These are phyloP conservation scores for Lichtheimia hyalospora DNA, from an alignment of 371 early-diverging fungal genomes.

Conservation along the genomic window DNA sequence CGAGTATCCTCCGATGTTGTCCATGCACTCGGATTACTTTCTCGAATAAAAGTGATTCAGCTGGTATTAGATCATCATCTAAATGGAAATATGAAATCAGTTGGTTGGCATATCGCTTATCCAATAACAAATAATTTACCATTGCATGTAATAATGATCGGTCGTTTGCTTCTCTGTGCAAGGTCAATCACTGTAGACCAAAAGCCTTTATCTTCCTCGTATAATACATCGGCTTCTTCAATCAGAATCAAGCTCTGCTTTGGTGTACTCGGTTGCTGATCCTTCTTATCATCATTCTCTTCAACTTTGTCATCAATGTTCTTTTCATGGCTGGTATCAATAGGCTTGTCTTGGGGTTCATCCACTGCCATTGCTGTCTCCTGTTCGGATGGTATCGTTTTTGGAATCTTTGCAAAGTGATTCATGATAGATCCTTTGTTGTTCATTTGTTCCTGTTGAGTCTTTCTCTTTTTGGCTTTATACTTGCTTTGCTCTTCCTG, in stretches of 20 bases:
- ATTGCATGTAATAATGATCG: slow-evolving; percentile 80
- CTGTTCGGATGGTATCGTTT: not conserved
- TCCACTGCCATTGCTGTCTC: not conserved
- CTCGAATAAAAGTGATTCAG: slow-evolving; percentile 25
- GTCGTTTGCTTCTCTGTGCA: slow-evolving; percentile 70
- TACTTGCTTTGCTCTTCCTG: slow-evolving; percentile 12
- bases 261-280: slow-evolving; percentile 4
- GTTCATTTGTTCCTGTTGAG: not conserved
- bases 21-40: slow-evolving; percentile 14
- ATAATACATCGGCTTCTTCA: slow-evolving; percentile 80
- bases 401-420: slow-evolving; percentile 21
- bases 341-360: not conserved
- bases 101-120: no score
- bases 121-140: slow-evolving; percentile 34
- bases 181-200: slow-evolving; percentile 71
- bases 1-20: slow-evolving; percentile 17
- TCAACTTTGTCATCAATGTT: not conserved
- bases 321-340: not conserved
- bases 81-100: not conserved
- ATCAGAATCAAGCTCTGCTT: slow-evolving; percentile 68
- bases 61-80: slow-evolving; percentile 29
- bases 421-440: slow-evolving; percentile 16
- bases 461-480: not conserved
- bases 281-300: not conserved
- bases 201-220: slow-evolving; percentile 81